phyloP scores from a whole-genome alignment of 345 rosid genomes.

The Alliaria petiolata region DNA sequence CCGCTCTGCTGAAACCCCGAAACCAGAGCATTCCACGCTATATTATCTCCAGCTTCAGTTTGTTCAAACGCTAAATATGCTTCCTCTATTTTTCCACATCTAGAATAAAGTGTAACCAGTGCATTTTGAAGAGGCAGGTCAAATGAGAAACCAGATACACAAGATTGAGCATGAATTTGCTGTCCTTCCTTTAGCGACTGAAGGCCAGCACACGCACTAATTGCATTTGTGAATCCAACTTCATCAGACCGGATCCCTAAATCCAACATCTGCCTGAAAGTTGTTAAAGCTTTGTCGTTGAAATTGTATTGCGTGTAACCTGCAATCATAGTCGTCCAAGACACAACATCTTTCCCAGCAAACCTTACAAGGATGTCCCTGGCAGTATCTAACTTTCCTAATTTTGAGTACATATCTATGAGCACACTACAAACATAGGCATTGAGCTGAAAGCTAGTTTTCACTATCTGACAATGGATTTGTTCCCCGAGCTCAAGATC shows the following conservation, averaged over 20 bases:
- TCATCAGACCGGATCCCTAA: conserved; percentile 62
- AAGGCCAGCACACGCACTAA: conserved; percentile 90
- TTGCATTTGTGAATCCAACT: conserved; percentile 78
- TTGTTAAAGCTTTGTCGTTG: conserved; percentile 57
- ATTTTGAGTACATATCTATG: conserved; percentile 92
- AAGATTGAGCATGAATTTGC: conserved; percentile 78
- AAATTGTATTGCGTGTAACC: conserved; percentile 69
- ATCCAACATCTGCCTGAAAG: conserved; percentile 61
- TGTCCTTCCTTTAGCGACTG: conserved; percentile 62
- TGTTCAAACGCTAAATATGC: conserved; percentile 63
- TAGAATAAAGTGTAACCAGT: conserved; percentile 72
- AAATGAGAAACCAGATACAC: conserved; percentile 55
- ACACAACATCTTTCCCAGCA: conserved; percentile 63
- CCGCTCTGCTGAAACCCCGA: conserved; percentile 84
- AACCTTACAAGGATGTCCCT: conserved; percentile 55
- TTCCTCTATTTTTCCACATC: conserved; percentile 67
- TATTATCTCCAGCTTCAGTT: conserved; percentile 59
- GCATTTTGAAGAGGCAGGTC: conserved; percentile 76
- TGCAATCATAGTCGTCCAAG: conserved; percentile 94
- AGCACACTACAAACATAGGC: conserved; percentile 77
- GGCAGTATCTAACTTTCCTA: conserved; percentile 65
- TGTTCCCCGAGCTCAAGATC: conserved; percentile 74
- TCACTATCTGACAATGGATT: conserved; percentile 65
- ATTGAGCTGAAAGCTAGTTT: conserved; percentile 69
- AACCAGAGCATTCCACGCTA: conserved; percentile 84